Evolutionary conservation across 1,284 basidiomycete species (phyloP), one percentile per base, ranked within the genome.

Genomic region (Cystobasidium sp.): DNA sequence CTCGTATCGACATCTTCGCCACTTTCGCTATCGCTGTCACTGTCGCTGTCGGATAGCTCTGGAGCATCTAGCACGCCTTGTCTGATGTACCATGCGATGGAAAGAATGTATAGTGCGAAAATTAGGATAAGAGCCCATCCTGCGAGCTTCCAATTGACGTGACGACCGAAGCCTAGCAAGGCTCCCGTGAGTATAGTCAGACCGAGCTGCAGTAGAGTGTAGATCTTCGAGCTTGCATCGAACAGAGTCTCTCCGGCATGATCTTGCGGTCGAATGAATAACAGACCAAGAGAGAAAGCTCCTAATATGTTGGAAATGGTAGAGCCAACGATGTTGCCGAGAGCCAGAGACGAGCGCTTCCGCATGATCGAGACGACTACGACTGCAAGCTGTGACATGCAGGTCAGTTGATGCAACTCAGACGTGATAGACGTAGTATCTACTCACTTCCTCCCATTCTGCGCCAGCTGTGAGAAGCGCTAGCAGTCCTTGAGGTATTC

Each of bases 261-360:
- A 20, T 73, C 31, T 20, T 51, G 39, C 16, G 69, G 66, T 59
- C 24, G 24, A 31, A 58, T 39, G 56, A 63, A 64, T 1, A 74
- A 43, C 14, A 74, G 72, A 37, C 72, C 72, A 18, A 74, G 53
- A 14, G 72, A 74, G 66, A 74, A 74, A 52, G 72, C 79, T 47
- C 79, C 78, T 1, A 79, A 75, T 53, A 79, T 78, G 74, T 79
- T 80, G 69, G 77, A 77, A 75, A 80, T 80, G 73, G 77, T 73
- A n/a, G 77, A 74, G 1, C 78, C 80, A 64, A 80, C 74, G 22
- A 79, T 71, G 66, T 80, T 80, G 59, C 79, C 78, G 37, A 79
- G 74, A 43, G 78, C 77, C 22, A 79, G 76, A 12, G 76, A 63
- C 12, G 77, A 72, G 10, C 74, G 52, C 22, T 59, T 24, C 46